phyloP scores from a whole-genome alignment of 2,329 filamentous ascomycete species.

The Trichoderma afroharzianum region DNA sequence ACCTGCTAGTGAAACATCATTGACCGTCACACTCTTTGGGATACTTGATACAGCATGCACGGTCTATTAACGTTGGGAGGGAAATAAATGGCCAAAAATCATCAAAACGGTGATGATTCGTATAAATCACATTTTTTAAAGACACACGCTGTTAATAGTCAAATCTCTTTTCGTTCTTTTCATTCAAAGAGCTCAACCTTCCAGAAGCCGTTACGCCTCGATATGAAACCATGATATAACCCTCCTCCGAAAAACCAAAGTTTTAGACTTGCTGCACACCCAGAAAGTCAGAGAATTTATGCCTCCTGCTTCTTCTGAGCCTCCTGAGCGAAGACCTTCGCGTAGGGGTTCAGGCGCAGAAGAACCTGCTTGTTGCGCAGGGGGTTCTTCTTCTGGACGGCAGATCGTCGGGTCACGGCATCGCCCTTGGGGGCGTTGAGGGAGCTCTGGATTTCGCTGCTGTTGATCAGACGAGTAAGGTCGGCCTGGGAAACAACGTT shows the following conservation, averaged over 20 bases:
- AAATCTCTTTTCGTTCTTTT: slow-evolving; percentile 31
- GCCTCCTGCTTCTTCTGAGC: slow-evolving; percentile 40
- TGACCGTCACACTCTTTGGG: background rate
- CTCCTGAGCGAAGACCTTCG: slow-evolving; percentile 78
- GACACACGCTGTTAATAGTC: slow-evolving; percentile 21
- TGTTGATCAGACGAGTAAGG: slow-evolving; percentile 98
- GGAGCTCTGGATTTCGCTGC: slow-evolving; percentile 94
- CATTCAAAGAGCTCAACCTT: slow-evolving; percentile 34
- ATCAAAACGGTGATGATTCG: slow-evolving; percentile 6
- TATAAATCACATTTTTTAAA: slow-evolving; percentile 15
- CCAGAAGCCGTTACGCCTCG: slow-evolving; percentile 38
- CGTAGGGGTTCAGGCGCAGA: slow-evolving; percentile 98
- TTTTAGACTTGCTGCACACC: slow-evolving; percentile 37
- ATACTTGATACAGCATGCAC: background rate
- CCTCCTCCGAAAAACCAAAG: slow-evolving; percentile 23
- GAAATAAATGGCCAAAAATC: background rate
- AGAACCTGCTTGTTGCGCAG: slow-evolving; percentile 98
- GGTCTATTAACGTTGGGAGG: background rate
- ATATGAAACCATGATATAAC: slow-evolving; percentile 34
- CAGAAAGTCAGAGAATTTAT: slow-evolving; percentile 34
- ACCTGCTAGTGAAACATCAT: background rate
- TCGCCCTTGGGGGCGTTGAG: slow-evolving; percentile 88
- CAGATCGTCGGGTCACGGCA: slow-evolving; percentile 80
- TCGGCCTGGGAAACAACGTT: slow-evolving; percentile 93
- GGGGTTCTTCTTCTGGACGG: slow-evolving; percentile 99